These are phyloP conservation scores for Leccinum discolor DNA, from an alignment of 1,284 basidiomycete genomes.

Conservation along the genomic window DNA sequence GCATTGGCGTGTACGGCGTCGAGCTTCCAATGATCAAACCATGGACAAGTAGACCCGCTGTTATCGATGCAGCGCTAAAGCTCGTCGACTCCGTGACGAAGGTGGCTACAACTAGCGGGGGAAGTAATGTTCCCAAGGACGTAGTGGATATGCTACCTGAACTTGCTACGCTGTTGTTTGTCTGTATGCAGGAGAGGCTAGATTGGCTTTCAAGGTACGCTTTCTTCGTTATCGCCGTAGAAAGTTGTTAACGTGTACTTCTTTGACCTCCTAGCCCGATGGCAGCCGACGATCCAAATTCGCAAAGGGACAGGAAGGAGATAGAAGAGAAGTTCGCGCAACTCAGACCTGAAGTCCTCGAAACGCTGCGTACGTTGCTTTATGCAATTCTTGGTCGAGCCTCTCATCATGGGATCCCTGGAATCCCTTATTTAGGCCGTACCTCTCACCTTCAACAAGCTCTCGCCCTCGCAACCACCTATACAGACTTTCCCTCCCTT, in stretches of 20 bases:
- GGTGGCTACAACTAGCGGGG: constrained; percentile 21
- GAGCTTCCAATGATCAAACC: constrained; percentile 71
- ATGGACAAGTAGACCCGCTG: constrained; percentile 77
- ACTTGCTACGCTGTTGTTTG: constrained; percentile 70
- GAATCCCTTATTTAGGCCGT: constrained; percentile 32
- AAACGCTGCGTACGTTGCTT: constrained; percentile 66
- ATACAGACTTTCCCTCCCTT: constrained; percentile 82
- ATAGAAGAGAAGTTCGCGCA: constrained; percentile 67
- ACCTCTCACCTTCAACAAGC: constrained; percentile 71
- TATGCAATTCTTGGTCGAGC: not conserved
- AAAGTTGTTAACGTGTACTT: constrained; percentile 5
- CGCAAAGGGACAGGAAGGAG: constrained; percentile 54
- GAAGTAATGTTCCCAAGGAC: constrained; percentile 40
- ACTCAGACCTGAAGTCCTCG: constrained; percentile 73
- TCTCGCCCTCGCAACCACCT: constrained; percentile 83
- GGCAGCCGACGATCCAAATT: constrained; percentile 45
- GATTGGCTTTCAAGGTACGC: constrained; percentile 68
- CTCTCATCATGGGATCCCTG: not conserved
- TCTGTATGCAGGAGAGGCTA: constrained; percentile 73
- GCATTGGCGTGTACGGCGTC: constrained; percentile 77
- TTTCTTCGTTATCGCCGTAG: not conserved
- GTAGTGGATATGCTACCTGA: constrained; percentile 62
- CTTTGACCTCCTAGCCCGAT: constrained; percentile 35
- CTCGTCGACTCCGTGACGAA: constrained; percentile 74
- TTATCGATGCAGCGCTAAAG: constrained; percentile 72